These are phyloP conservation scores for Apiotrichum montevideense DNA, from an alignment of 1,284 basidiomycete species.

Conservation along the genomic window DNA sequence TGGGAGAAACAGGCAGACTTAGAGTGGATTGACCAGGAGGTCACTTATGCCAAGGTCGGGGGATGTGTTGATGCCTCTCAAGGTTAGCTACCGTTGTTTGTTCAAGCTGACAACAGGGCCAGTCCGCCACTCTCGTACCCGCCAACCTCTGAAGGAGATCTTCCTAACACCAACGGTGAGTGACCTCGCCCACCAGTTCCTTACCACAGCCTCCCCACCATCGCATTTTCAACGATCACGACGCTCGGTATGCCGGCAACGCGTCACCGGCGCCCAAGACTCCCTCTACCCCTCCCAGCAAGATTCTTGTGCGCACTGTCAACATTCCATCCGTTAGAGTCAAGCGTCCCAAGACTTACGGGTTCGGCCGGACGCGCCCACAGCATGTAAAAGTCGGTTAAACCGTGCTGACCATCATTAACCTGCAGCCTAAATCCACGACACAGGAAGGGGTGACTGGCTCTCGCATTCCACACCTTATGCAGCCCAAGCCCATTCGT, in stretches of 20 bases:
- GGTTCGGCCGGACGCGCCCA: too few species aligned
- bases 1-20: slow-evolving; percentile 31
- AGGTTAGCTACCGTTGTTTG: not conserved
- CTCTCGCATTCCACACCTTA: too few species aligned
- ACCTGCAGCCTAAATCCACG: too few species aligned
- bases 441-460: too few species aligned
- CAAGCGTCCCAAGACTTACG: too few species aligned
- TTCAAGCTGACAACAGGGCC: not conserved
- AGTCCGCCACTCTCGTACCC: not conserved
- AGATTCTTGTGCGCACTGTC: too few species aligned
- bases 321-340: too few species aligned
- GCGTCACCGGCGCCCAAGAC: too few species aligned
- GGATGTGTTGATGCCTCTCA: slow-evolving; percentile 5
- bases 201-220: not conserved
- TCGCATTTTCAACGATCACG: not conserved
- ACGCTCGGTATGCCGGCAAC: not conserved
- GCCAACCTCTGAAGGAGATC: slow-evolving; percentile 16
- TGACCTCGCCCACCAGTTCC: not conserved
- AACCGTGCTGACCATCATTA: too few species aligned
- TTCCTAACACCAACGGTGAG: slow-evolving; percentile 24
- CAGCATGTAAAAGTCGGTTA: too few species aligned
- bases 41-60: not conserved
- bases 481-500: too few species aligned
- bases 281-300: too few species aligned
- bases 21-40: slow-evolving; percentile 29